Evolutionary conservation across 345 rosid species (phyloP), one percentile per base, ranked within the genome.

Genomic region (Brassica rapa): DNA sequence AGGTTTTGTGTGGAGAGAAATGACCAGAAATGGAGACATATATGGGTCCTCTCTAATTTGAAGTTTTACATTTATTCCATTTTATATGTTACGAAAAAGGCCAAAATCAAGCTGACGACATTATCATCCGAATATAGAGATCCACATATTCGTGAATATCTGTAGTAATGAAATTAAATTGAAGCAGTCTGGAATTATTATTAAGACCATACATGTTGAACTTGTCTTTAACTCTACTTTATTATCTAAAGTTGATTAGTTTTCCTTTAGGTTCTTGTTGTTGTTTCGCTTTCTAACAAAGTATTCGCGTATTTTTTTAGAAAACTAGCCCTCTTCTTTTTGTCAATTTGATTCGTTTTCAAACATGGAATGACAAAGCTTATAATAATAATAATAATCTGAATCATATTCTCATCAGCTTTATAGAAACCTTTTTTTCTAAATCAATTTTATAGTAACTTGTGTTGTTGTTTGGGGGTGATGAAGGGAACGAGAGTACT

Each of bases 1-100:
- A 65, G 46, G 49, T 25, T 71, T 78, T 53, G 67, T 49, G 19
- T 57, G 77, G 62, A 78, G 51, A 29, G 61, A 23, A 57, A 30
- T 53, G 41, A 62, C 49, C 68, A 66, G 23, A 56, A 23, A 66
- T 19, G 3, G 21, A 72, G 39, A 72, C n/a, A 63, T 57, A 16
- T 8, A 71, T 72, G 73, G 77, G 82, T 23, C 73, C 73, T 72
- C 73, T 59, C 68, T 59, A 30, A 23, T 43, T 72, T 56, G 12
- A 72, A 43, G 14, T 29, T 21, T 56, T 16, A 59, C 35, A 39
- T 68, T 68, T 69, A 29, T 71, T 65, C 19, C 71, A 37, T 25
- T 27, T 65, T 39, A 5, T 14, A 15, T 37, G 57, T 71, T 41
- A 27, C 35, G 4, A 5, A 56, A 25, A 71, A 37, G 0, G 69